Evolutionary conservation across 2,329 filamentous ascomycete species (phyloP), one percentile per base, ranked within the genome.

Genomic region (Penicillium psychrosexuale): DNA sequence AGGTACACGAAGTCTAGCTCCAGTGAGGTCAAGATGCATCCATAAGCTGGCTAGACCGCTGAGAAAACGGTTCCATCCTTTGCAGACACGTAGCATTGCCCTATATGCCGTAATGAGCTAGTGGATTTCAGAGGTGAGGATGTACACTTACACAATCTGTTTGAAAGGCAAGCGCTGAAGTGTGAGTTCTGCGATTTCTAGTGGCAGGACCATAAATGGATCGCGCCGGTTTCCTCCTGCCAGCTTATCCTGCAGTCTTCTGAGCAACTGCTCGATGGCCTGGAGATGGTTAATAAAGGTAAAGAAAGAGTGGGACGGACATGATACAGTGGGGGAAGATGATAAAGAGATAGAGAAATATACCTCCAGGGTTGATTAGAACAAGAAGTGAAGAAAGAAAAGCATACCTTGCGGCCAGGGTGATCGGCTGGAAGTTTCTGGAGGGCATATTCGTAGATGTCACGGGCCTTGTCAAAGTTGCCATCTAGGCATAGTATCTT

Each of bases 361-460:
- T 7, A 13, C 1, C 30, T 24, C n/a, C 9, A n/a, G 5, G 15
- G 4, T 4, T 13, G 12, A 44, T 9, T 5, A 15, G 17, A 15
- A 19, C n/a, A n/a, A 5, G 28, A 17, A 28, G 11, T 4, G 28
- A 17, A 42, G 13, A 24, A 24, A 17, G 13, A 24, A 12, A n/a
- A 4, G 43, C 36, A 39, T 47, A 70, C 71, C 55, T 62, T 59
- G 47, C 65, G 64, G 19, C 66, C 57, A 8, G 60, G 46, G 49
- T 77, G 72, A 33, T 72, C 66, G 9, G 71, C 62, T 13, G 76
- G 71, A 17, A 84, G 71, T 40, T 72, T 76, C 56, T 78, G 80
- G 58, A 85, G 70, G 19, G 80, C 84, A 62, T 82, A 80, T 34
- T 78, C 75, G 66, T 84, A 85, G 30, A 84, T 78, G 6, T 78